Evolutionary conservation across 805 yeast genomes (phyloP).

Genomic region (Suhomyces prunicola): DNA sequence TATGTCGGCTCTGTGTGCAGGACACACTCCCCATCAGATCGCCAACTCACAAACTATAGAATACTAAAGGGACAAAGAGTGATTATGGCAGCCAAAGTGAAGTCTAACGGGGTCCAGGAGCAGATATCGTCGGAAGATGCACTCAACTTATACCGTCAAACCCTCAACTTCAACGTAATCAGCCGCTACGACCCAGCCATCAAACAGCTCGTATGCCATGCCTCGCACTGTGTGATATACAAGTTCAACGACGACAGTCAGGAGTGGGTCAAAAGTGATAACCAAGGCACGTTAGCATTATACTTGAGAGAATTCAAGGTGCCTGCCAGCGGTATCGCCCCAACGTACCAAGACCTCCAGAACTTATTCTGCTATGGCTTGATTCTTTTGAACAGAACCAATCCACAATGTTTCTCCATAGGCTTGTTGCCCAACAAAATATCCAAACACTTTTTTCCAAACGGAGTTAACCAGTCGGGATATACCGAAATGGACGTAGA

Average conservation of each 20-base stretch:
- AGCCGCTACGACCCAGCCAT: constrained; percentile 73
- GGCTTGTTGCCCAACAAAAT: constrained; percentile 61
- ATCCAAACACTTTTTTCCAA: constrained; percentile 42
- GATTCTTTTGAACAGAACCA: constrained; percentile 62
- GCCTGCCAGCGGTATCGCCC: constrained; percentile 14
- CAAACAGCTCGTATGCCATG: constrained; percentile 61
- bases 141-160: constrained; percentile 60
- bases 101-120: constrained; percentile 48
- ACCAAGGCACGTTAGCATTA: constrained; percentile 66
- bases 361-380: constrained; percentile 62
- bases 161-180: constrained; percentile 71
- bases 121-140: constrained; percentile 45
- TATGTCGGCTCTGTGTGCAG: not conserved
- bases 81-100: constrained; percentile 1
- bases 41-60: too few relatives aligned
- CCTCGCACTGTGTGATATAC: constrained; percentile 72
- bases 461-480: constrained; percentile 26
- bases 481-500: constrained; percentile 59
- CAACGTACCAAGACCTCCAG: constrained; percentile 31
- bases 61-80: too few relatives aligned
- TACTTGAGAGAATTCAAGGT: constrained; percentile 50
- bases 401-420: constrained; percentile 67
- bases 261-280: constrained; percentile 71
- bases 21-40: not conserved
- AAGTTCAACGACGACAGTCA: constrained; percentile 53